Conservation (phyloP, 2,329 filamentous ascomycete genomes). For the Hymenoscyphus albidus region DNA sequence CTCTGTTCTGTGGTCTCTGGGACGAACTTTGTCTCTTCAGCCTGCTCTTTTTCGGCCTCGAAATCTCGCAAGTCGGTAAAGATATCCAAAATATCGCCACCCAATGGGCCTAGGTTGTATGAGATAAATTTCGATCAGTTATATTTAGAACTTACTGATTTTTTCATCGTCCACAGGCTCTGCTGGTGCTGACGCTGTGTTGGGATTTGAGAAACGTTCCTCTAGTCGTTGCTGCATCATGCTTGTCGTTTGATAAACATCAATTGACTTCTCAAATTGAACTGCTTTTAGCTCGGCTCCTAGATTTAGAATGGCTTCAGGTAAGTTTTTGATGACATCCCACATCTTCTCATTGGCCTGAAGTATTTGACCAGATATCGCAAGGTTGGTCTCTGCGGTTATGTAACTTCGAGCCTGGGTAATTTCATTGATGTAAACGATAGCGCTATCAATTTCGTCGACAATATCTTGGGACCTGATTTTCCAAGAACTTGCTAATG, state of each 20-base stretch:
- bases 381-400: not conserved
- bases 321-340: not conserved
- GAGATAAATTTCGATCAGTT: not conserved
- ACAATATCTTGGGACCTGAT: not conserved
- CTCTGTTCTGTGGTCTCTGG: slow-evolving; percentile 1
- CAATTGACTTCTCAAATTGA: not conserved
- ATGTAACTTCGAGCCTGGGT: not conserved
- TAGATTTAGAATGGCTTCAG: not conserved
- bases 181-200: not conserved
- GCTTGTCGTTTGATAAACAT: slow-evolving; percentile 2
- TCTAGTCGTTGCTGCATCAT: slow-evolving; percentile 2
- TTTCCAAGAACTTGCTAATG: slow-evolving; percentile 2
- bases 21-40: not conserved
- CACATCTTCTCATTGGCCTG: not conserved
- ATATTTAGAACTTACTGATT: too few species aligned
- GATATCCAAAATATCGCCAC: not conserved
- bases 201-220: not conserved
- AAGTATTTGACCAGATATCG: not conserved
- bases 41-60: not conserved
- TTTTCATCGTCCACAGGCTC: not conserved
- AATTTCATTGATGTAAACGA: slow-evolving; percentile 4
- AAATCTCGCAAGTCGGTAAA: slow-evolving; percentile 2
- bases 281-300: not conserved
- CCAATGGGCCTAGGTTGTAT: not conserved
- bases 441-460: not conserved